Evolutionary conservation across 176 grass and related monocot genomes (phyloP), one percentile per base, ranked within the genome.

Genomic region (Tillandsia fasciculata): DNA sequence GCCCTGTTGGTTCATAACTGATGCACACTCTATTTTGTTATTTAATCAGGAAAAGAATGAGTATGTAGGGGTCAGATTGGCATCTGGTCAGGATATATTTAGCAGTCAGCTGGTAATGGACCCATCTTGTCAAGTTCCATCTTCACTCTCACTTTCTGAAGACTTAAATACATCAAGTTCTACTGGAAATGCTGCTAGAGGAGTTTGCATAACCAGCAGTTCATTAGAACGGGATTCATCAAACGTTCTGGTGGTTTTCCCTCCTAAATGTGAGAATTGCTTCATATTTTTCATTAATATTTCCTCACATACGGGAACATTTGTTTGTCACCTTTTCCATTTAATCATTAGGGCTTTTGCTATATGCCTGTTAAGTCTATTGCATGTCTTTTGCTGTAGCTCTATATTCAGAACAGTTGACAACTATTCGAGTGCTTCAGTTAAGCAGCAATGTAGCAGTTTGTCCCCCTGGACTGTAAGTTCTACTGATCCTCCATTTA

Each of bases 1-100:
- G 23, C 29, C 28, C 64, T 64, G 6, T 12, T 72, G 42, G 51
- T 56, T 42, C 10, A 61, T 72, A n/a, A 68, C 11, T 47, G 27
- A 29, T 52, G 28, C 52, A 53, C 12, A 15, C 72, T 71, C 76
- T 61, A 13, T 51, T 64, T 18, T 64, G 33, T 77, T 9, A 10
- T 29, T n/a, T 12, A 74, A 64, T 71, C 81, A 96, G 92, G 81
- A 87, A 85, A 85, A 78, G 63, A 80, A 84, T 52, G 28, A 64
- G 53, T 96, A 73, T 68, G 54, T 76, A 81, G 93, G 93, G 66
- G 72, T 83, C 68, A 89, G 84, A 80, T 85, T 97, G 74, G 86
- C 78, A 83, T 92, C 93, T 83, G 82, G 89, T 76, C 88, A 97
- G 77, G 93, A 90, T 76, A 87, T 97, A 78, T 70, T 85, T 69